phyloP scores from a whole-genome alignment of 2,329 filamentous ascomycete species.

The Aspergillus sclerotialis region DNA sequence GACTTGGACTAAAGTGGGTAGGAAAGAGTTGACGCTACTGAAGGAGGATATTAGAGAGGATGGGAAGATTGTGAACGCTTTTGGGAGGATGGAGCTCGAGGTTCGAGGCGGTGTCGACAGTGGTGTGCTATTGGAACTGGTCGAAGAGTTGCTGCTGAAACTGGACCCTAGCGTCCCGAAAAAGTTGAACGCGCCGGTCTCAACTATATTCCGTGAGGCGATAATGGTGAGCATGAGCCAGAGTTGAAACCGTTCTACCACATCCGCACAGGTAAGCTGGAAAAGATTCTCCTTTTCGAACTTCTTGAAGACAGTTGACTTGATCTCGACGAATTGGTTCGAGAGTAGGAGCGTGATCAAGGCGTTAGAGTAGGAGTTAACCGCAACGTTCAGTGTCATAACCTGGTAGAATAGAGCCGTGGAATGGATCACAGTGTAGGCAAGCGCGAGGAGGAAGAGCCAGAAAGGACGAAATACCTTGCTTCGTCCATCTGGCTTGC shows the following conservation, averaged over 20 bases:
- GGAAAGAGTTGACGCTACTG: constrained; percentile 36
- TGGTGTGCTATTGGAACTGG: constrained; percentile 41
- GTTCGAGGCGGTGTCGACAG: constrained; percentile 51
- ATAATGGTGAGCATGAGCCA: constrained; percentile 98
- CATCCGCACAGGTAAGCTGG: constrained; percentile 90
- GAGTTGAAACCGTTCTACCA: constrained; percentile 93
- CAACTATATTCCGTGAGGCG: constrained; percentile 89
- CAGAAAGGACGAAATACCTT: constrained; percentile 83
- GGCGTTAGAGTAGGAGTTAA: constrained; percentile 97
- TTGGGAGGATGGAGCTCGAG: constrained; percentile 68
- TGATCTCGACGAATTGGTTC: constrained; percentile 99
- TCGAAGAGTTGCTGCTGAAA: constrained; percentile 22
- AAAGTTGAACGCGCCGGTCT: constrained; percentile 74
- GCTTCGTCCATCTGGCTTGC: constrained; percentile 79
- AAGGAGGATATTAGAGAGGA: constrained; percentile 50
- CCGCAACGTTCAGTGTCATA: constrained; percentile 93
- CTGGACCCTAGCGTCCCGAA: constrained; percentile 31
- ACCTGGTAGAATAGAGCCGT: constrained; percentile 93
- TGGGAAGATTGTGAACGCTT: constrained; percentile 70
- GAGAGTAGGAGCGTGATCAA: constrained; percentile 86
- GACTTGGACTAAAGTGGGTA: constrained; percentile 61
- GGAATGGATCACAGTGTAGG: constrained; percentile 83
- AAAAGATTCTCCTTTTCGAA: constrained; percentile 98
- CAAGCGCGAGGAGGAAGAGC: constrained; percentile 80
- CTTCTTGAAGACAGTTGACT: constrained; percentile 95